These are phyloP conservation scores for Alternaria solani DNA, from an alignment of 2,329 filamentous ascomycete species.

Conservation along the genomic window DNA sequence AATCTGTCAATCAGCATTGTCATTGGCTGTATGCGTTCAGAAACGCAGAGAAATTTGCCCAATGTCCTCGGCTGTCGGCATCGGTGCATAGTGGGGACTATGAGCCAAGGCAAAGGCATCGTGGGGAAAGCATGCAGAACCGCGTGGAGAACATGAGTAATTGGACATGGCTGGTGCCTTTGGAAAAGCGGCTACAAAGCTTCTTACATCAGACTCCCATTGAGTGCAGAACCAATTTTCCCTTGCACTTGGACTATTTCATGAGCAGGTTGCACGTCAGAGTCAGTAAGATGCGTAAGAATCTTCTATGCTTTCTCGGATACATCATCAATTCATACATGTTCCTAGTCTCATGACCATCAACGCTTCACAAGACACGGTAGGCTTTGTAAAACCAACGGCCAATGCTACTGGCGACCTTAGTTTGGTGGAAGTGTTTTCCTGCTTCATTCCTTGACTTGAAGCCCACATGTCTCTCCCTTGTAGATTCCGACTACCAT, in stretches of 20 bases:
- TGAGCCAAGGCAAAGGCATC: slow-evolving; percentile 4
- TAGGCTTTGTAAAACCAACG: background rate
- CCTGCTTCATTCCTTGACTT: background rate
- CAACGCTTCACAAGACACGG: background rate
- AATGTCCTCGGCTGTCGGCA: background rate
- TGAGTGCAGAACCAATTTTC: background rate
- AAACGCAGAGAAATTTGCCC: background rate
- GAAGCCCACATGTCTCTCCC: background rate
- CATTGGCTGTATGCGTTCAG: too few species aligned
- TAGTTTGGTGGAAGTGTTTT: background rate
- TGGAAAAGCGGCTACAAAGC: background rate
- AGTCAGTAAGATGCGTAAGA: background rate
- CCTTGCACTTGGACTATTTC: background rate
- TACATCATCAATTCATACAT: background rate
- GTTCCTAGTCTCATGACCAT: background rate
- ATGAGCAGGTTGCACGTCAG: background rate
- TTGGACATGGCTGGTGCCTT: background rate
- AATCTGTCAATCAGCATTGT: too few species aligned
- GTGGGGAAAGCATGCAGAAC: background rate
- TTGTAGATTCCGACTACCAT: background rate
- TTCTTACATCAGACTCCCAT: background rate
- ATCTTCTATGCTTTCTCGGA: background rate
- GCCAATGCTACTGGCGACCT: background rate
- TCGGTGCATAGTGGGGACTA: background rate
- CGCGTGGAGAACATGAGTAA: background rate